A percentile compares a stretch with the other conserved stretches of the same genome.
phyloP scores from a whole-genome alignment of 306 rosid species.

The Betula pendula region DNA sequence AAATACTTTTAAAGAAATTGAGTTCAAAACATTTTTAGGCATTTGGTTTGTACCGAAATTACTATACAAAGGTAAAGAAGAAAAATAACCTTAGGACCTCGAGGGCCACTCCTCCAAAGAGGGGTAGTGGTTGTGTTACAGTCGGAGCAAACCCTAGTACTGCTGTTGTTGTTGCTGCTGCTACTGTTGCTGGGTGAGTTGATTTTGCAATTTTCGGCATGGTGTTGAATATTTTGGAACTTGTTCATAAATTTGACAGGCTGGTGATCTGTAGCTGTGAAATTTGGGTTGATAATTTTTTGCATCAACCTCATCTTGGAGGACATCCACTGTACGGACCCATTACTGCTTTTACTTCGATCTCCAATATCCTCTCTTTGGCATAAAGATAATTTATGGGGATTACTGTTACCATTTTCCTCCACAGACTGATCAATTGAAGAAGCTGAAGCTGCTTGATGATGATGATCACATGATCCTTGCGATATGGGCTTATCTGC shows the following conservation, averaged over 20 bases:
- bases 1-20: too few relatives aligned
- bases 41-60: too few relatives aligned
- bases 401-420: conserved; percentile 23
- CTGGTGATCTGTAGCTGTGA: conserved; percentile 6
- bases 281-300: conserved; percentile 48
- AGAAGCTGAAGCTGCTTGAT: conserved; percentile 12
- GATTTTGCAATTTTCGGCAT: conserved; percentile 26
- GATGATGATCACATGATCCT: conserved; percentile 40
- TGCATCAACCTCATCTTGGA: conserved; percentile 73
- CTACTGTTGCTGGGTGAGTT: conserved; percentile 27
- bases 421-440: conserved; percentile 30
- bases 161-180: conserved; percentile 19
- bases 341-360: conserved; percentile 23
- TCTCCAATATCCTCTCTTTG: conserved; percentile 24
- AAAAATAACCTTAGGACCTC: conserved; percentile 80
- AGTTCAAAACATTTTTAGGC: too few relatives aligned
- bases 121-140: conserved; percentile 81
- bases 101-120: conserved; percentile 97
- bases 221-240: conserved; percentile 24
- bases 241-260: conserved; percentile 12
- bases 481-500: conserved; percentile 23
- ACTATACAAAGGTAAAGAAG: background rate
- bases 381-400: background rate
- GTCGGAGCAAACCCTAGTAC: conserved; percentile 79
- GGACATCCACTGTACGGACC: conserved; percentile 65